phyloP scores from a whole-genome alignment of 805 yeast genomes.

The Ogataea saltuana region DNA sequence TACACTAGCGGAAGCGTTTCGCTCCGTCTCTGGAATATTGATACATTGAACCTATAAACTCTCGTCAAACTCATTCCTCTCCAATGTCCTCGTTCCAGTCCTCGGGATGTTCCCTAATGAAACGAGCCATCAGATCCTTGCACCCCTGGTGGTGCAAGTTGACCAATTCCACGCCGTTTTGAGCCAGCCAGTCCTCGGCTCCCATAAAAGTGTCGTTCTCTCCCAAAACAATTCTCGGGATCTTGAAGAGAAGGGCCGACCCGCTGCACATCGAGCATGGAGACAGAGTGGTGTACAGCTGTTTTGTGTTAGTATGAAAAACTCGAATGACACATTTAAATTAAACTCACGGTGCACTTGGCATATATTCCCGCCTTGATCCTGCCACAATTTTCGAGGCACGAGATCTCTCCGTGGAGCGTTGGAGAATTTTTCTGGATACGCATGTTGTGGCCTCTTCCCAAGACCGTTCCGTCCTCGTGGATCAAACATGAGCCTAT shows the following conservation, averaged over 20 bases:
- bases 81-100: slow-evolving; percentile 87
- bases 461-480: slow-evolving; percentile 77
- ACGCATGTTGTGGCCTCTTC: slow-evolving; percentile 89
- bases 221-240: slow-evolving; percentile 84
- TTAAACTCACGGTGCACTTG: slow-evolving; percentile 58
- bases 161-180: slow-evolving; percentile 72
- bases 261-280: slow-evolving; percentile 98
- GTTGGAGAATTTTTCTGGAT: slow-evolving; percentile 82
- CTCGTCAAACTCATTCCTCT: slow-evolving; percentile 17
- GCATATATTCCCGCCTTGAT: slow-evolving; percentile 77
- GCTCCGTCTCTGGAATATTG: too few relatives aligned
- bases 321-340: background rate
- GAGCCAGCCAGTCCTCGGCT: slow-evolving; percentile 70
- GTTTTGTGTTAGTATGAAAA: slow-evolving; percentile 13
- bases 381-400: slow-evolving; percentile 90
- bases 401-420: slow-evolving; percentile 89
- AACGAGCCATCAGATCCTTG: slow-evolving; percentile 70
- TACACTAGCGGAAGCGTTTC: too few relatives aligned
- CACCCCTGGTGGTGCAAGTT: slow-evolving; percentile 61
- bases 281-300: slow-evolving; percentile 83
- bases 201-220: slow-evolving; percentile 84
- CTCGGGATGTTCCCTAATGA: slow-evolving; percentile 74
- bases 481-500: slow-evolving; percentile 68
- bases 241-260: slow-evolving; percentile 85
- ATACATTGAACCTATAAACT: too few relatives aligned